These are phyloP conservation scores for Candolleomyces aberdarensis DNA, from an alignment of 768 basidiomycete genomes.

Conservation along the genomic window DNA sequence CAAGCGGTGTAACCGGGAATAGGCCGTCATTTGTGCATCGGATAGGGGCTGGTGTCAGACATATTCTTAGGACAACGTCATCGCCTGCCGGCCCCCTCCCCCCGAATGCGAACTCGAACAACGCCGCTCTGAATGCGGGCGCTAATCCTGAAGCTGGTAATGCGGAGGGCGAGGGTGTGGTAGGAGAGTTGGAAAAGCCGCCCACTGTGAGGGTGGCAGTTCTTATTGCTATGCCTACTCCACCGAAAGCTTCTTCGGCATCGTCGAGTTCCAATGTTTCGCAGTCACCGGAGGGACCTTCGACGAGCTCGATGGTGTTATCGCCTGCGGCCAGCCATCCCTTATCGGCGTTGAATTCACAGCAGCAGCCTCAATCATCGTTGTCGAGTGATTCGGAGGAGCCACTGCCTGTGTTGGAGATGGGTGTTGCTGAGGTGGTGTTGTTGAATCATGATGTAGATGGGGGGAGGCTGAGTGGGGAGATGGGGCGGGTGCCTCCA, in stretches of 20 bases:
- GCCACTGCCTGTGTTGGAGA: conserved; percentile 22
- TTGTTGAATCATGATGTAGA: conserved; percentile 4
- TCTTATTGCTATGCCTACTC: conserved; percentile 42
- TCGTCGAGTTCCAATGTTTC: conserved; percentile 3
- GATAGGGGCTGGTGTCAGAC: not conserved
- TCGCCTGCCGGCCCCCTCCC: not conserved
- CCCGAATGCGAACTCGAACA: not conserved
- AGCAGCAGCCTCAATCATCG: not conserved
- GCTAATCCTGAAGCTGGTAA: not conserved
- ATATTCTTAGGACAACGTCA: not conserved
- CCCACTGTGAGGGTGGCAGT: conserved; percentile 34
- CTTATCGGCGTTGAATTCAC: not conserved
- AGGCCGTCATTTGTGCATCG: not conserved
- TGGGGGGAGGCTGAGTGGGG: not conserved
- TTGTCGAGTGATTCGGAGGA: conserved; percentile 15
- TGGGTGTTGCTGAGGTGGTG: conserved; percentile 22
- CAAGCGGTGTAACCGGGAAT: not conserved
- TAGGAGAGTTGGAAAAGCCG: conserved; percentile 2
- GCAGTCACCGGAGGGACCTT: conserved; percentile 1
- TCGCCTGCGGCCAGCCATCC: conserved; percentile 4
- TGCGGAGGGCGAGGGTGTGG: not conserved
- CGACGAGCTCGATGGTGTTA: conserved; percentile 5
- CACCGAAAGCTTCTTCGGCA: conserved; percentile 8
- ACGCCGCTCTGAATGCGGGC: not conserved
- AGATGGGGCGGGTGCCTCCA: not conserved